Evolutionary conservation across 164 flowering plant species (phyloP).

Genomic region (Amborella trichopoda): DNA sequence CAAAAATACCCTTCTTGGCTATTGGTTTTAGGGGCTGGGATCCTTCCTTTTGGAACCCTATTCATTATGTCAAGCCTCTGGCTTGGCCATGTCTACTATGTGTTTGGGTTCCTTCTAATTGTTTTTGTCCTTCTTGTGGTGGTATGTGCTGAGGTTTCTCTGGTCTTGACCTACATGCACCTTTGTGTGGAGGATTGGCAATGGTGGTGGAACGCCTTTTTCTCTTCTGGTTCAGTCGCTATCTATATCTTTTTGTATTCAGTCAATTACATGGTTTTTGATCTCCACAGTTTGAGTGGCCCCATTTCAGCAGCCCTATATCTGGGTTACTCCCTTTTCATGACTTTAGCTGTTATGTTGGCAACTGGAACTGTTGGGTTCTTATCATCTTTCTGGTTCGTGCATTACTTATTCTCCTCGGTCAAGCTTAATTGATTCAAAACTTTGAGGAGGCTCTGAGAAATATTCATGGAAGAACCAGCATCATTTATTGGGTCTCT

Average conservation of each 20-base stretch:
- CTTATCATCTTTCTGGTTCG: constrained; percentile 84
- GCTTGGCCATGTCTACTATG: constrained; percentile 90
- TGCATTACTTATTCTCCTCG: constrained; percentile 76
- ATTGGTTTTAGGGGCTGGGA: constrained; percentile 84
- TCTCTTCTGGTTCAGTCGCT: constrained; percentile 88
- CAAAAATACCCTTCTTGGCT: constrained; percentile 86
- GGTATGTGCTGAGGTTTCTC: constrained; percentile 84
- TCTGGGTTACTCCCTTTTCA: constrained; percentile 71
- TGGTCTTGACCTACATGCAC: constrained; percentile 83
- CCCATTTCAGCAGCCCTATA: constrained; percentile 31
- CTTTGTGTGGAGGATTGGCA: constrained; percentile 84
- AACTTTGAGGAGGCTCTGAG: no score
- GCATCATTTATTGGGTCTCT: no score
- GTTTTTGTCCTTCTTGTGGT: constrained; percentile 65
- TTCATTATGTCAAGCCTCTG: constrained; percentile 86
- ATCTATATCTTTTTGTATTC: constrained; percentile 79
- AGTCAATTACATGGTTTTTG: constrained; percentile 67
- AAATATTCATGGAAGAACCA: no score
- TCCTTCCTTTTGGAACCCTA: constrained; percentile 81
- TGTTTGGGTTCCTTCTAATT: constrained; percentile 60
- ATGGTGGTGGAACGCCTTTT: constrained; percentile 98
- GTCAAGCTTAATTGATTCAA: constrained; percentile 62
- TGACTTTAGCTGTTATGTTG: constrained; percentile 72
- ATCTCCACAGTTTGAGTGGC: constrained; percentile 40
- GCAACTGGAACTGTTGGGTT: constrained; percentile 78